Conservation (phyloP, 2,329 filamentous ascomycete species). For the Colletotrichum sp. region DNA sequence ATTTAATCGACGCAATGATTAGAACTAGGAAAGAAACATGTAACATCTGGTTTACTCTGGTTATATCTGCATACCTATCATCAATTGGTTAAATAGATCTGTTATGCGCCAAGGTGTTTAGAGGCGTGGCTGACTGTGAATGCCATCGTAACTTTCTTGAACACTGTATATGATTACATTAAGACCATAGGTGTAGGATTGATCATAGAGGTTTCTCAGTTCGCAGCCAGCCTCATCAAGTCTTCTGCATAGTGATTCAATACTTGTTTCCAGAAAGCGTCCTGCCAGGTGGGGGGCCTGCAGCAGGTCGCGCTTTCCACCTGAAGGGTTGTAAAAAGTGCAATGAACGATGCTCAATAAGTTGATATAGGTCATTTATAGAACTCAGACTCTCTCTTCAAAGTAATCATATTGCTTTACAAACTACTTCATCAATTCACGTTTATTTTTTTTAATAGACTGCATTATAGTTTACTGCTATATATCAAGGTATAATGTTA, state of each 20-base stretch:
- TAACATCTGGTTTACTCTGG: not conserved
- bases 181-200: not conserved
- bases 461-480: no score
- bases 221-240: not conserved
- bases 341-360: no score
- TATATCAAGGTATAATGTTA: no score
- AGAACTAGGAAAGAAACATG: not conserved
- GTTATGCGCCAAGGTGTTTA: not conserved
- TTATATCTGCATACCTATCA: not conserved
- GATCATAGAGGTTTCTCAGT: not conserved
- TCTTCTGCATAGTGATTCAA: not conserved
- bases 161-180: not conserved
- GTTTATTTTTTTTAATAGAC: no score
- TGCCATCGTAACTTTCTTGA: not conserved
- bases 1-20: not conserved
- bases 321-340: no score
- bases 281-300: no score
- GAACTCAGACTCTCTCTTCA: no score
- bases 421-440: no score
- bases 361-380: no score
- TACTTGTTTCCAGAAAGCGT: no score
- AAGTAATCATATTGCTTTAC: no score
- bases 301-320: no score
- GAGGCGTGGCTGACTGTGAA: not conserved
- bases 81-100: not conserved